Evolutionary conservation across 345 rosid species (phyloP), one percentile per base, ranked within the genome.

Genomic region (Euphorbia lathyris): DNA sequence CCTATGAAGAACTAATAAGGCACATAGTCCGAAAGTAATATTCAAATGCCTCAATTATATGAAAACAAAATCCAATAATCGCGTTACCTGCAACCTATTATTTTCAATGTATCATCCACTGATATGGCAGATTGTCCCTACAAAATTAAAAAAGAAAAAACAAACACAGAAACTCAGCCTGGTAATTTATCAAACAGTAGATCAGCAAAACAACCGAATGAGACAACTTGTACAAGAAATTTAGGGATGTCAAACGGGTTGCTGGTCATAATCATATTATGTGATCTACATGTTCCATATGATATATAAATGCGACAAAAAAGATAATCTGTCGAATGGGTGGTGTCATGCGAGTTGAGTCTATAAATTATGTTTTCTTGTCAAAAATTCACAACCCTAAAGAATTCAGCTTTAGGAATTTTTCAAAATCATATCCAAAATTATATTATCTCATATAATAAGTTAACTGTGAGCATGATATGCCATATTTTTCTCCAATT

Each of bases 41-140:
- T 22, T 13, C 27, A 11, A 9, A 62, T 7, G 36, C 60, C 43
- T 42, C 29, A 22, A 1, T 2, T 32, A 45, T 6, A 2, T 34
- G 14, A 10, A 65, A 56, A 73, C 22, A 26, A 47, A 69, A 50
- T 3, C 22, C 1, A 47, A 27, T 23, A 63, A 51, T 25, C 9
- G 58, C 11, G 16, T 61, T 45, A 76, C 79, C 79, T 76, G 79
- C 79, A 76, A 47, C 72, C 72, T 51, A 76, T 76, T 53, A 76
- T 76, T 64, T 76, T 76, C 65, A 76, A 43, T 25, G 79, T 76
- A 72, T 76, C 79, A 51, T 76, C 79, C 52, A 76, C 76, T 19
- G 79, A 76, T 36, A 76, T 71, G 17, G 79, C 79, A 71, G 76
- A 60, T 66, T 62, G 76, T 14, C 79, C 79, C 76, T 76, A 29